Evolutionary conservation across 1,284 basidiomycete species (phyloP), one percentile per base, ranked within the genome.

Genomic region (Kalmanozyma brasiliensis): DNA sequence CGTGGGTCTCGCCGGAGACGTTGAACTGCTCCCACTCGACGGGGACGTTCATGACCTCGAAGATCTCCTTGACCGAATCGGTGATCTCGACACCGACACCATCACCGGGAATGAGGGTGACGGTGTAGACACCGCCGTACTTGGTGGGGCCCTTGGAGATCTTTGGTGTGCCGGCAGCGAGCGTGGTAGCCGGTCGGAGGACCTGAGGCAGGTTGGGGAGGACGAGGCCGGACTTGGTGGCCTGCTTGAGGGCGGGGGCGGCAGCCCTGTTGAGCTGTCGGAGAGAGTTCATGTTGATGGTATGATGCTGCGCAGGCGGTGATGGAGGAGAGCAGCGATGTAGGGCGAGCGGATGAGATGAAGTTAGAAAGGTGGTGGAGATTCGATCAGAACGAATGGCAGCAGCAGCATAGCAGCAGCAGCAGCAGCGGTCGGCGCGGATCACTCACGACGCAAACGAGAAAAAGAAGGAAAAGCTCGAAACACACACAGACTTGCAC

Each of bases 11-110:
- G 65, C 96, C 96, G 42, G 93, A 95, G 68, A 99, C 93, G 83
- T 98, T 89, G 86, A 94, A 98, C 84, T 98, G 93, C 84, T 98
- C 94, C 92, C 94, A 99, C 84, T 98, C 93, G 85, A 99, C 94
- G 83, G 96, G 96, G 32, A 94, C 96, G 83, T 98, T 98, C 83
- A 93, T 88, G 71, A 92, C 88, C 83, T 96, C 92, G 79, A 98
- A 99, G 83, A 98, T 94, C 85, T 98, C 94, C 87, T 99, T 98
- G 78, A 99, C 95, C 17, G 93, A 95, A 84, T 95, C 92, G 69
- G 94, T 93, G 83, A 99, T 93, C 86, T 98, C 96, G 81, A 89
- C 88, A 77, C 96, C 96, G 82, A 98, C 91, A 87, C 55, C 56
- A 44, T 76, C 63, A 77, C 67, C 73, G 59, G 63, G 73, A 43